Base-by-base conservation (phyloP, 83 land plant genomes). In the Isoetes engelmannii region DNA sequence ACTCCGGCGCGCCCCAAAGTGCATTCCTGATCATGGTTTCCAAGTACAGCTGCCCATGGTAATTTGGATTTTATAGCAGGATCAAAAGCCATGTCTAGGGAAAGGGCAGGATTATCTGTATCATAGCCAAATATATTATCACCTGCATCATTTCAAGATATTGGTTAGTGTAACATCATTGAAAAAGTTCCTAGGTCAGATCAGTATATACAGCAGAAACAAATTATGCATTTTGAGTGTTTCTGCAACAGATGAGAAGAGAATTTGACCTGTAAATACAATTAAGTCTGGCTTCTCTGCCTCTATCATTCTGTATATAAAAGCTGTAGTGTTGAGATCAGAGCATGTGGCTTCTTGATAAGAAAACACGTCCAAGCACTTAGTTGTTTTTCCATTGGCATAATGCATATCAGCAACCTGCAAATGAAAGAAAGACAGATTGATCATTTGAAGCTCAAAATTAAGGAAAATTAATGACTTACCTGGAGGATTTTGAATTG, bases 1-100 rank as follows among this genome's bases (percentile, higher is more conserved):
- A 92, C 48, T 44, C 81, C 87, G 60, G 74, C 74, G 20, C 92
- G 85, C 7, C 65, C 67, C 75, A 92, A 77, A 6, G 85, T 82
- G 6, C 89, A 85, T 63, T 92, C 98, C 42, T 87, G 96, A 70
- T 92, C 98, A 70, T 92, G 98, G 77, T 92, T 92, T 6, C 97
- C 97, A 37, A 92, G 56, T 58, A 92, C 73, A 6, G 93, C 90
- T 12, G 86, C 97, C 93, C 62, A 55, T 19, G 47, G 21, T 10
- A 56, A 4, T 5, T 69, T 73, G 54, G 83, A 73, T 44, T 80
- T 76, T 15, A 89, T 74, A 10, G 77, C 90, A 17, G 93, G 93
- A 46, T 67, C 78, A 75, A 92, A 86, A 2, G 81, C 98, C 48
- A 47, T 65, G 13, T 82, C 21, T 48, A 89, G 44, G 18, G 98